Percentiles rank a stretch among this genome's conserved stretches.
Conservation (phyloP, 805 yeast genomes). For the Suhomyces prunicola region DNA sequence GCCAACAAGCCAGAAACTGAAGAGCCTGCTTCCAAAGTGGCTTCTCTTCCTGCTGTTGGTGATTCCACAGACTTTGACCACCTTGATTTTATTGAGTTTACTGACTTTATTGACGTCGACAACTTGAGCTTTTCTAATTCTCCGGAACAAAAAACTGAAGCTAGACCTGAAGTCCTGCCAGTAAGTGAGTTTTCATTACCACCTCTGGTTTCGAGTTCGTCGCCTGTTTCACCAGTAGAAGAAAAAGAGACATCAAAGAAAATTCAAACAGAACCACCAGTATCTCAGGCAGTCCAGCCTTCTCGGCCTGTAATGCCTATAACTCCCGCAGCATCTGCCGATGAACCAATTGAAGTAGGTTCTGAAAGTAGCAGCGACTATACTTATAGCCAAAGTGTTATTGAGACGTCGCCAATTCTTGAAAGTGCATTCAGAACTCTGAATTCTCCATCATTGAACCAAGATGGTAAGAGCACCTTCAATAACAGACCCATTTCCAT, state of each 20-base stretch:
- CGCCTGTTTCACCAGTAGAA: conserved; percentile 1
- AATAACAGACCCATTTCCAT: conserved; percentile 41
- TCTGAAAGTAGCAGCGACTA: not conserved
- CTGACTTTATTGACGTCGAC: conserved; percentile 40
- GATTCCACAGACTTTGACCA: not conserved
- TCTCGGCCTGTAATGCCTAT: not conserved
- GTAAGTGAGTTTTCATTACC: not conserved
- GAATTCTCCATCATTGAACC: conserved; percentile 1
- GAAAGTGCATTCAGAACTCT: conserved; percentile 14
- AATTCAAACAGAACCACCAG: not conserved
- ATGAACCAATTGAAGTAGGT: not conserved
- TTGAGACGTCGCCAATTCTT: conserved; percentile 20
- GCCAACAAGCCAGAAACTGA: not conserved
- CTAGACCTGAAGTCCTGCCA: not conserved
- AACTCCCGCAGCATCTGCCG: not conserved
- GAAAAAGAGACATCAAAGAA: not conserved
- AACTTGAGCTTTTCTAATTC: conserved; percentile 30
- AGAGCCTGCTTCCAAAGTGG: not conserved
- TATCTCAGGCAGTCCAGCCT: not conserved
- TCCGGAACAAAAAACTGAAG: conserved; percentile 10
- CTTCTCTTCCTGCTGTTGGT: not conserved
- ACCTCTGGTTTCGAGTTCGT: not conserved
- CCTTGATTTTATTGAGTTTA: conserved; percentile 38
- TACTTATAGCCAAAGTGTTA: not conserved
- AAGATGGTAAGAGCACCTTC: conserved; percentile 8